Conservation (phyloP, 2,329 filamentous ascomycete species). For the Delphinella strobiligena region DNA sequence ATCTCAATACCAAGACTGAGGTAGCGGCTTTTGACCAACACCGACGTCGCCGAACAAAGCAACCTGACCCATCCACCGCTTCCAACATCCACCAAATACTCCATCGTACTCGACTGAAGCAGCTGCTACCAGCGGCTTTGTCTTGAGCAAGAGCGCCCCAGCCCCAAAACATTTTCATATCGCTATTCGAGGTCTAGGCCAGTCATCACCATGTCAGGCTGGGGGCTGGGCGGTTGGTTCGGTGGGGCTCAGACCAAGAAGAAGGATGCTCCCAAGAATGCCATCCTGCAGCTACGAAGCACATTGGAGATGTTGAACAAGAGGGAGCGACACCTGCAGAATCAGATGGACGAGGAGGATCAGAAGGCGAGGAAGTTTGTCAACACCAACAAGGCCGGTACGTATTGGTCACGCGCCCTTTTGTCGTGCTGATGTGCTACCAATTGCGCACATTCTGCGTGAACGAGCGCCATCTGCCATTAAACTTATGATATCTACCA, state of each 20-base stretch:
- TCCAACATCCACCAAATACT: too few species aligned
- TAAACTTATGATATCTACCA: too few species aligned
- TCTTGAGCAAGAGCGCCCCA: background rate
- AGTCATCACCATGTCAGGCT: conserved; percentile 39
- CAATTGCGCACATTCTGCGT: too few species aligned
- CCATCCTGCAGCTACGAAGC: conserved; percentile 74
- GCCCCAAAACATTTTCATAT: background rate
- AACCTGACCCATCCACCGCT: too few species aligned
- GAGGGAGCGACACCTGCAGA: conserved; percentile 80
- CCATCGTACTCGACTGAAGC: too few species aligned
- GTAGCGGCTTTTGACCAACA: too few species aligned
- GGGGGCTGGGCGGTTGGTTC: conserved; percentile 68
- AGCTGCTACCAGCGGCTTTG: background rate
- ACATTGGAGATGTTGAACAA: conserved; percentile 98
- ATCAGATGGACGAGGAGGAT: conserved; percentile 88
- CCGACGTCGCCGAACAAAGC: too few species aligned
- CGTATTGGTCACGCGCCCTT: conserved; percentile 18
- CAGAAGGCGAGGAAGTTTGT: conserved; percentile 80
- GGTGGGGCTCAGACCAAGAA: conserved; percentile 66
- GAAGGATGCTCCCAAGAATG: conserved; percentile 93
- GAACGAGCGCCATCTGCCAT: too few species aligned
- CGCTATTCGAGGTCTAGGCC: background rate
- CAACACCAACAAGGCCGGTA: conserved; percentile 81
- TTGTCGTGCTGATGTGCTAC: background rate
- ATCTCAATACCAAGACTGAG: too few species aligned